Conservation (phyloP, 495 filamentous ascomycete genomes). For the Aspergillus saccharolyticus region DNA sequence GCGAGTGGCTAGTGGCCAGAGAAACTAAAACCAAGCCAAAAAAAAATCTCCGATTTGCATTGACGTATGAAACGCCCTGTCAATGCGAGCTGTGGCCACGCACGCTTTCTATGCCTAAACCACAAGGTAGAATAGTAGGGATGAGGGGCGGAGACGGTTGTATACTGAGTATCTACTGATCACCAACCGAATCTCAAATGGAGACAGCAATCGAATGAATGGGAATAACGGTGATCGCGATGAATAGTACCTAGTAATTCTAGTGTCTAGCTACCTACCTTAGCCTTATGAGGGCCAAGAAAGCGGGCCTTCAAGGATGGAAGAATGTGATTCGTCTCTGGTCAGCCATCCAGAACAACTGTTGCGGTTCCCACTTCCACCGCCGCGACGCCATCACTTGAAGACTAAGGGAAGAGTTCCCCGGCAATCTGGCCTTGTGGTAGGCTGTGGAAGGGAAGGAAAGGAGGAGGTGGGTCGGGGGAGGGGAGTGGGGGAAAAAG, state of each 20-base stretch:
- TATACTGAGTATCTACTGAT: no score
- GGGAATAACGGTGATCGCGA: not conserved
- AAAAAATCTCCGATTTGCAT: conserved; percentile 19
- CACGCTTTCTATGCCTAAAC: conserved; percentile 6
- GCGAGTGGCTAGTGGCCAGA: not conserved
- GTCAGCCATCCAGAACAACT: not conserved
- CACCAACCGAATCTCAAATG: not conserved
- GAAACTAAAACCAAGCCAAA: no score
- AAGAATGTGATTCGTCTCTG: not conserved
- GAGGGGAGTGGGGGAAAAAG: no score
- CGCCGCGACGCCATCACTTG: not conserved
- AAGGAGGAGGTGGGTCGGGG: no score
- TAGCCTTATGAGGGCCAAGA: conserved; percentile 3
- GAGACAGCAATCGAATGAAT: not conserved
- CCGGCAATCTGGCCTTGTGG: no score
- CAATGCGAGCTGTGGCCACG: conserved; percentile 5
- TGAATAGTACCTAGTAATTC: not conserved
- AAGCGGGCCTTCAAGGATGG: not conserved
- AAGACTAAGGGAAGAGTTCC: not conserved
- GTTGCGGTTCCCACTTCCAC: not conserved
- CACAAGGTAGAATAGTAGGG: no score
- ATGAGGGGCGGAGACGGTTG: no score
- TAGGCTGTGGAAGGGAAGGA: no score
- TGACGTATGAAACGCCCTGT: not conserved
- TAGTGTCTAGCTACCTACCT: not conserved